phyloP scores from a whole-genome alignment of 768 basidiomycete genomes.

The Russula emetica region DNA sequence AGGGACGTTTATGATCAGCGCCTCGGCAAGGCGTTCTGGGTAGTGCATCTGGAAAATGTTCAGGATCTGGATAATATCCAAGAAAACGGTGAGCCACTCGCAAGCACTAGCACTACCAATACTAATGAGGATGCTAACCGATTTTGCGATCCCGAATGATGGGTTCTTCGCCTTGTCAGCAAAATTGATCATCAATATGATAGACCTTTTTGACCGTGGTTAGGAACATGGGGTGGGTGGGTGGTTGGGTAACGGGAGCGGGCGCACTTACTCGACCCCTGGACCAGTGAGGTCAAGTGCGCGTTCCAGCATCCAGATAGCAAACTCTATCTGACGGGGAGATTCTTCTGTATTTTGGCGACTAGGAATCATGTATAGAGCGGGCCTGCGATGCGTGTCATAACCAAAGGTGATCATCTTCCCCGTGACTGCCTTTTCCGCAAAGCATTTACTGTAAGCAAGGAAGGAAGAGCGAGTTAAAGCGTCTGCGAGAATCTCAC shows the following conservation, averaged over 20 bases:
- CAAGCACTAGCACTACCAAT: not conserved
- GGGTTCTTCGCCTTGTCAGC: slow-evolving; percentile 65
- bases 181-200: slow-evolving; percentile 73
- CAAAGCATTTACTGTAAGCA: not conserved
- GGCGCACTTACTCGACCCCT: slow-evolving; percentile 65
- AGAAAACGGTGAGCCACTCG: not conserved
- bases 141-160: slow-evolving; percentile 38
- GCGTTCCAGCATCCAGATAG: slow-evolving; percentile 76
- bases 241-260: not conserved
- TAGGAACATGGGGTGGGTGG: not conserved
- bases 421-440: slow-evolving; percentile 66
- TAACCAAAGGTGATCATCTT: slow-evolving; percentile 78
- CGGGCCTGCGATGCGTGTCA: slow-evolving; percentile 61
- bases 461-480: not conserved
- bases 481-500: slow-evolving; percentile 35
- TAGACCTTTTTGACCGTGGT: slow-evolving; percentile 42
- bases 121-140: slow-evolving; percentile 31
- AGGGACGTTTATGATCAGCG: slow-evolving; percentile 77
- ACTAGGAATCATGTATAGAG: slow-evolving; percentile 60
- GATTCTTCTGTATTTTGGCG: slow-evolving; percentile 76
- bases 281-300: slow-evolving; percentile 72
- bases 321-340: slow-evolving; percentile 63
- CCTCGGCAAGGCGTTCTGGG: slow-evolving; percentile 75
- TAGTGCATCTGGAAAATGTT: slow-evolving; percentile 77
- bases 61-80: slow-evolving; percentile 28